Conservation (phyloP, 2,329 filamentous ascomycete genomes). For the Ceratocystis lukuohia region DNA sequence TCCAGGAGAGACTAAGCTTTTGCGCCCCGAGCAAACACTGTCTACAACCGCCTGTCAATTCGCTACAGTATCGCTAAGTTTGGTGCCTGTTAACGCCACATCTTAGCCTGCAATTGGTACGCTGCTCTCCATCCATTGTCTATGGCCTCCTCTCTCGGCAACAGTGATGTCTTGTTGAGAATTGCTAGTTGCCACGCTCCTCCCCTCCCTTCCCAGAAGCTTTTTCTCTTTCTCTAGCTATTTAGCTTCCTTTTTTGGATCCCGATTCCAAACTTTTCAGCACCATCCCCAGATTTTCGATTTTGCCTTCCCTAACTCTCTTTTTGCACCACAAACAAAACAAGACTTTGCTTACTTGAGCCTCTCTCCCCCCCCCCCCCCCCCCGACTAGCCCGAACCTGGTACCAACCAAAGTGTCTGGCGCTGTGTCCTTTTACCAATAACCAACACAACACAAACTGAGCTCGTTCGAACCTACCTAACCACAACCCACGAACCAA, state of each 20-base stretch:
- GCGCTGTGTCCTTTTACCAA: not conserved
- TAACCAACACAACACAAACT: not conserved
- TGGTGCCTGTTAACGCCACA: slow-evolving; percentile 12
- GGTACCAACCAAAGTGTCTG: not conserved
- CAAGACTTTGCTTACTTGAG: not conserved
- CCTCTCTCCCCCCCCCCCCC: not conserved
- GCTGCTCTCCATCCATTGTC: not conserved
- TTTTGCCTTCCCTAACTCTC: not conserved
- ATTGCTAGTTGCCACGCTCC: not conserved
- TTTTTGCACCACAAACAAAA: not conserved
- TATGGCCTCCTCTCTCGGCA: not conserved
- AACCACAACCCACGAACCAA: not conserved
- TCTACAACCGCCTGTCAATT: not conserved
- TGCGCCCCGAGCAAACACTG: slow-evolving; percentile 6
- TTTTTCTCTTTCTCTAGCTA: not conserved
- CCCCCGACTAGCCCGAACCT: not conserved
- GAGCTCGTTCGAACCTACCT: not conserved
- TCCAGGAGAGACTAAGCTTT: slow-evolving; percentile 14
- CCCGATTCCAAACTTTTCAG: not conserved
- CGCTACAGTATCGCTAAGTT: slow-evolving; percentile 1
- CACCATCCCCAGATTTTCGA: not conserved
- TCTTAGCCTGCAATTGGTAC: slow-evolving; percentile 5
- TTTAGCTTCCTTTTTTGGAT: not conserved
- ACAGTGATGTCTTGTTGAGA: not conserved
- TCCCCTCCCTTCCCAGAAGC: not conserved